Evolutionary conservation across 805 yeast genomes (phyloP).

Genomic region (Starmera quercuum): DNA sequence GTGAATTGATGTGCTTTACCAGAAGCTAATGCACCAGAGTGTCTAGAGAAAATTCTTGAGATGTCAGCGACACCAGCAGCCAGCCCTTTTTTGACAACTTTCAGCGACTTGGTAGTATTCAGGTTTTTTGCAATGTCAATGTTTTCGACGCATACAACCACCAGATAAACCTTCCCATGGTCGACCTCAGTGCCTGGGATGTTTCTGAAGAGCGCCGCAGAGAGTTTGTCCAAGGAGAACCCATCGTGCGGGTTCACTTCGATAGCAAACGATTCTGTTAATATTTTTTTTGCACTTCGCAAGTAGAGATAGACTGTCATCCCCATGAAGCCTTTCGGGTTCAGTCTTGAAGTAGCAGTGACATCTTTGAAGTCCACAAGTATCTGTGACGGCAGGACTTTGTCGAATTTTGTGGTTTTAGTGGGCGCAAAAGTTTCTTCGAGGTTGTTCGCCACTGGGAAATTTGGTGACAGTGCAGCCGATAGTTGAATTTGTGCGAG

Average conservation of each 20-base stretch:
- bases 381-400: constrained; percentile 48
- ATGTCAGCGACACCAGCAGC: constrained; percentile 88
- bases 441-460: constrained; percentile 41
- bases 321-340: constrained; percentile 63
- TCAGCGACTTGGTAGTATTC: constrained; percentile 16
- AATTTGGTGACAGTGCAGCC: constrained; percentile 66
- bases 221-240: constrained; percentile 54
- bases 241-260: constrained; percentile 52
- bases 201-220: constrained; percentile 75
- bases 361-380: constrained; percentile 73
- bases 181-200: constrained; percentile 62
- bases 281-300: constrained; percentile 51
- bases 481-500: constrained; percentile 63
- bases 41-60: constrained; percentile 64
- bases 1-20: constrained; percentile 66
- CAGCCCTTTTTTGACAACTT: constrained; percentile 61
- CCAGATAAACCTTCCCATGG: constrained; percentile 62
- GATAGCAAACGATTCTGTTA: constrained; percentile 77
- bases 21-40: constrained; percentile 48
- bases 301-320: constrained; percentile 68
- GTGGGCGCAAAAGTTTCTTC: constrained; percentile 34
- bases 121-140: constrained; percentile 34
- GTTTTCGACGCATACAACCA: constrained; percentile 68
- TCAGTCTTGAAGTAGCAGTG: constrained; percentile 47
- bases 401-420: constrained; percentile 37